Percentiles rank a stretch among this genome's conserved stretches.
These are phyloP conservation scores for Desmodesmus armatus DNA, from an alignment of 139 green algal species.

Conservation along the genomic window DNA sequence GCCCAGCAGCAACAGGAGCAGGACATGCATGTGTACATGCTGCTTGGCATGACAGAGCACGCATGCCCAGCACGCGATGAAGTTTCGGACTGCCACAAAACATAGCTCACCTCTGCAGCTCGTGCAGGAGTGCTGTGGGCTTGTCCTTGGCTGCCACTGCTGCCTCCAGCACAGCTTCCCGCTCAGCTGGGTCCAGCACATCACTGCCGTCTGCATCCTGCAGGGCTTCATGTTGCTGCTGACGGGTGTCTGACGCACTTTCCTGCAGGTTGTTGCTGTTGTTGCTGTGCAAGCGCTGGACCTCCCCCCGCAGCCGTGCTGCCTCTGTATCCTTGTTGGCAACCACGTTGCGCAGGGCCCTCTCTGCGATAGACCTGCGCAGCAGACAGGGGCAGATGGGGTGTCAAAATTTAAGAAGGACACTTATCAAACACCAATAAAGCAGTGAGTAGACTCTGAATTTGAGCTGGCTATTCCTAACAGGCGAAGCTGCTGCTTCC, in stretches of 20 bases:
- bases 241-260: not conserved
- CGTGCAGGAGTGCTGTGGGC: not conserved
- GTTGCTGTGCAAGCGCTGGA: not conserved
- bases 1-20: no score
- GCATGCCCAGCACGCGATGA: no score
- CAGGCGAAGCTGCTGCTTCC: no score
- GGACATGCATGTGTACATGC: not conserved
- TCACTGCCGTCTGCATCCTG: not conserved
- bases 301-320: slow-evolving; percentile 45
- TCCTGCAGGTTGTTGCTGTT: not conserved
- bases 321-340: slow-evolving; percentile 46
- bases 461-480: no score
- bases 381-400: no score
- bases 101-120: slow-evolving; percentile 23
- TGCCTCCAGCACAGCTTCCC: slow-evolving; percentile 13
- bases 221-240: not conserved
- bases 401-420: no score
- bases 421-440: no score
- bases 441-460: no score
- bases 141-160: slow-evolving; percentile 35
- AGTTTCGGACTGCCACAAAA: not conserved
- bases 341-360: slow-evolving; percentile 1
- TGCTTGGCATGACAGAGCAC: not conserved
- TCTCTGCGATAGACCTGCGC: slow-evolving; percentile 10
- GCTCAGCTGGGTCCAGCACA: slow-evolving; percentile 4